phyloP scores from a whole-genome alignment of 345 rosid genomes.

The Salix arbutifolia region DNA sequence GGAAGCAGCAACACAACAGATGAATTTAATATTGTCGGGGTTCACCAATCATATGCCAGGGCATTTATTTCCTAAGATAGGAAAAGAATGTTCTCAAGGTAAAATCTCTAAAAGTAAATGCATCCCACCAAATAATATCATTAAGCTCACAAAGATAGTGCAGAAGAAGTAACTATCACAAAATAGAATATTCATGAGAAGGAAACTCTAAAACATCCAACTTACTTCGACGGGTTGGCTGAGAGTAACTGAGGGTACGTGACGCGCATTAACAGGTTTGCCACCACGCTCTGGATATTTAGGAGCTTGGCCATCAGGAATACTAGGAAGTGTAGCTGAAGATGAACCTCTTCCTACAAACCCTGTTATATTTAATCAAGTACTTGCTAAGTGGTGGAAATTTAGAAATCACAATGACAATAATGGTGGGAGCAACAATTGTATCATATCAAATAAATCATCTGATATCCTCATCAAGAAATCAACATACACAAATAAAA shows the following conservation, averaged over 20 bases:
- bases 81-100: background rate
- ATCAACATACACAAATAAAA: background rate
- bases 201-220: background rate
- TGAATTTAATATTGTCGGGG: too few species aligned
- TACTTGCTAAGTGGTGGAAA: background rate
- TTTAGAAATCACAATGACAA: background rate
- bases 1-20: too few species aligned
- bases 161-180: background rate
- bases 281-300: conserved; percentile 4
- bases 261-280: conserved; percentile 3
- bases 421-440: background rate
- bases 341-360: conserved; percentile 17
- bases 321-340: background rate
- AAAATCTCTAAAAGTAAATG: background rate
- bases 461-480: background rate
- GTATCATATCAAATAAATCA: background rate
- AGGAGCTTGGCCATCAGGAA: conserved; percentile 1
- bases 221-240: conserved; percentile 15
- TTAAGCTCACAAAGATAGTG: background rate
- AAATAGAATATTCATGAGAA: background rate
- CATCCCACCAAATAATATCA: background rate
- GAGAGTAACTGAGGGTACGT: background rate
- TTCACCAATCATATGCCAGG: too few species aligned
- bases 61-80: too few species aligned
- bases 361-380: background rate